Evolutionary conservation across 352 stramenopile species (phyloP).

Genomic region (Phytophthora fragariaefolia): DNA sequence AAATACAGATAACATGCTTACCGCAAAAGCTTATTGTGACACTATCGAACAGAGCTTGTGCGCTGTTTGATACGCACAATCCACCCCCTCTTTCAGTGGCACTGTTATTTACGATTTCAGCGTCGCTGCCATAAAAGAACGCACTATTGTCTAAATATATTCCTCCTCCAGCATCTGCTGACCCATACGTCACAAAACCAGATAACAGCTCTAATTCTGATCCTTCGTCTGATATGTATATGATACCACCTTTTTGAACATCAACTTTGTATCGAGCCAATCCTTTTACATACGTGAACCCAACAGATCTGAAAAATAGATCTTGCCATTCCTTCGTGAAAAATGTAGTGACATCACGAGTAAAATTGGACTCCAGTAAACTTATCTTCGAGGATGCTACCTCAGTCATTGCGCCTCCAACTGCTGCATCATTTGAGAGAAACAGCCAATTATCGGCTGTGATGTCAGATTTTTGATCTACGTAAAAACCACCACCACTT

Average conservation of each 20-base stretch:
- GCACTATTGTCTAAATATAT: constrained; percentile 41
- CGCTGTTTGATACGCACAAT: constrained; percentile 42
- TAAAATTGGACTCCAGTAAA: constrained; percentile 26
- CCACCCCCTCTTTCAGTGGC: constrained; percentile 58
- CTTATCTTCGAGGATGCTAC: constrained; percentile 22
- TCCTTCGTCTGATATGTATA: constrained; percentile 40
- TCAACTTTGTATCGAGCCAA: constrained; percentile 11
- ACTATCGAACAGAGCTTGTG: constrained; percentile 33
- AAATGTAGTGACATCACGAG: constrained; percentile 24
- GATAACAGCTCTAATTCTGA: constrained; percentile 26
- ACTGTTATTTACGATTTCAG: constrained; percentile 45
- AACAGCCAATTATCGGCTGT: constrained; percentile 40
- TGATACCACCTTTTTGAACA: constrained; percentile 36
- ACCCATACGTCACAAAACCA: constrained; percentile 44
- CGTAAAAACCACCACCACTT: constrained; percentile 38
- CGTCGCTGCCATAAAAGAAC: constrained; percentile 28
- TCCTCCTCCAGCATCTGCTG: constrained; percentile 54
- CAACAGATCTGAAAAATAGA: constrained; percentile 30
- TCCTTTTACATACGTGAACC: constrained; percentile 23
- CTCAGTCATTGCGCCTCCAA: constrained; percentile 40
- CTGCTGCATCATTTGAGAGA: constrained; percentile 38
- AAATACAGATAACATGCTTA: too few species aligned
- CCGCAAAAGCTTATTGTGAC: constrained; percentile 45
- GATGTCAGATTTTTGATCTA: constrained; percentile 5
- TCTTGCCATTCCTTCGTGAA: constrained; percentile 25